Conservation (phyloP, 768 basidiomycete genomes). For the Suillus weaverae region DNA sequence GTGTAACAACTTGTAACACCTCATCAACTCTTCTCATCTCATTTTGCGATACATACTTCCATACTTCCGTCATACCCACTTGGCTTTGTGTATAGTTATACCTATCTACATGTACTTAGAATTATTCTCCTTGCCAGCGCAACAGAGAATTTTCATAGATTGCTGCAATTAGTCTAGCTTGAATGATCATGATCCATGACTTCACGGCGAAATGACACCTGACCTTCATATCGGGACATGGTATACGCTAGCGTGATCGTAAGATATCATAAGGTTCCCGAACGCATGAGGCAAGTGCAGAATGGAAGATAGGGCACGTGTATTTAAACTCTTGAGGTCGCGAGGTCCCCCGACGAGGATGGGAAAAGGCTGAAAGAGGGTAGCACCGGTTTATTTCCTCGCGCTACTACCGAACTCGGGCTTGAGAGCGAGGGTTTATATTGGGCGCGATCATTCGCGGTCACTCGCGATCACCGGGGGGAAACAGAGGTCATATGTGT, state of each 20-base stretch:
- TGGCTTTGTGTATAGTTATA: conserved; percentile 28
- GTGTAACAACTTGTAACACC: conserved; percentile 2
- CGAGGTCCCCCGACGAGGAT: conserved; percentile 8
- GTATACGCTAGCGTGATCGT: neutral
- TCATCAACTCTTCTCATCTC: neutral
- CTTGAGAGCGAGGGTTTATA: neutral
- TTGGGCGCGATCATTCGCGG: neutral
- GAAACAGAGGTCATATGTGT: neutral
- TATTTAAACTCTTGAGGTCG: conserved; percentile 13
- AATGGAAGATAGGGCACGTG: conserved; percentile 13
- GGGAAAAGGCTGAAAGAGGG: conserved; percentile 2
- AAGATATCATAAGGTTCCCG: neutral
- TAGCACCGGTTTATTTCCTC: conserved; percentile 1
- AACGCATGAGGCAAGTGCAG: conserved; percentile 3
- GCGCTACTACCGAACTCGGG: conserved; percentile 1
- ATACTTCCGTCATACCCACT: neutral
- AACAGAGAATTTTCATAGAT: conserved; percentile 12
- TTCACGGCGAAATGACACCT: conserved; percentile 4
- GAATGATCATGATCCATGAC: neutral
- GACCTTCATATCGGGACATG: neutral
- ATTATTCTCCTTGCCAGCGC: conserved; percentile 12
- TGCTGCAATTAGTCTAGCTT: conserved; percentile 6
- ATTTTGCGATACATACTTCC: conserved; percentile 6
- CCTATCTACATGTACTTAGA: conserved; percentile 21
- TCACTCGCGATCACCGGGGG: neutral